Evolutionary conservation across 768 basidiomycete species (phyloP), one percentile per base, ranked within the genome.

Genomic region (Rhizopogon roseolus): DNA sequence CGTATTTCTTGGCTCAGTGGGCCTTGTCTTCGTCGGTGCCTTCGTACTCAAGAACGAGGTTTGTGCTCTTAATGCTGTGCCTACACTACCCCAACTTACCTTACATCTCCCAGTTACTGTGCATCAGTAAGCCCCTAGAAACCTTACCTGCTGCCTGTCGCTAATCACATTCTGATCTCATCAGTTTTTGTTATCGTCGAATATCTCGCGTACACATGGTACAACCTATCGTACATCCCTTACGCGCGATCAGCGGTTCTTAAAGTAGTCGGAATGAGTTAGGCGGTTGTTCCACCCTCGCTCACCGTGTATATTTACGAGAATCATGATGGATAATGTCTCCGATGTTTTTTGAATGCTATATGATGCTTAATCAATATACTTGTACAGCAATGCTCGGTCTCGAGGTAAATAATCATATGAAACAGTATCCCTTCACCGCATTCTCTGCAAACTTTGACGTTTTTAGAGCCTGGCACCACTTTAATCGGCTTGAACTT

Each of bases 151-250:
- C 36, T 48, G 32, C 19, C 46, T 19, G 34, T 16, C 8, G 32
- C 17, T 36, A 22, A 48, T 13, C 34, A 36, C 8, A 8, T 50
- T 2, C 49, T 3, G 19, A 8, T 28, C 11, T 13, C 38, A 40
- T 43, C 71, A 91, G 90, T 93, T 54, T 91, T 97, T 67, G 94
- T 97, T 55, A 78, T 96, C 71, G 75, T 97, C 68, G 86, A 95
- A 69, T 96, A 90, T 69, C 76, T 96, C 54, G 94, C 93, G 6
- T 96, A 88, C 70, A 83, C 87, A 19, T 97, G 93, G 93, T 95
- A 89, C 67, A 83, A 80, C 49, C 71, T 90, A 29, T 88, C 86
- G 6, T 97, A 95, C 73, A 92, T 98, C 61, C 94, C 94, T 3
- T 96, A 95, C 62, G 94, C 94, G 2, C 81, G 93, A 52, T 66